Evolutionary conservation across 495 filamentous ascomycete genomes (phyloP).

Genomic region (Podospora fimiseda): DNA sequence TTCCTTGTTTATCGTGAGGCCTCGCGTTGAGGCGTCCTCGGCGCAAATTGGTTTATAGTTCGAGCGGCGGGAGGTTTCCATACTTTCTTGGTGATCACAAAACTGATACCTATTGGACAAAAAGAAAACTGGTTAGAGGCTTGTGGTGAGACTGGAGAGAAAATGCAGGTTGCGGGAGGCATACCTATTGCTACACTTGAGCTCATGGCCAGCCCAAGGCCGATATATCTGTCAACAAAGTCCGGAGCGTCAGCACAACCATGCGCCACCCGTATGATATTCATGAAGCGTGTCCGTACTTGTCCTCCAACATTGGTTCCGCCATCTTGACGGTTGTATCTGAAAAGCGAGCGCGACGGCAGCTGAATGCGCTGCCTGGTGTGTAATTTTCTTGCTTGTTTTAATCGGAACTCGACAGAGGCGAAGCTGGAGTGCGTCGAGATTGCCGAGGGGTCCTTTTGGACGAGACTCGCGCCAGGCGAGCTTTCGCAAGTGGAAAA

Average conservation of each 20-base stretch:
- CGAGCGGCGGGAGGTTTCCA: slow-evolving; percentile 3
- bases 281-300: slow-evolving; percentile 51
- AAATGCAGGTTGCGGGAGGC: slow-evolving; percentile 22
- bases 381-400: not conserved
- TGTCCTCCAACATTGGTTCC: slow-evolving; percentile 66
- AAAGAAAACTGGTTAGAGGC: slow-evolving; percentile 21
- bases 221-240: slow-evolving; percentile 68
- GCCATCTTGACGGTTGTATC: slow-evolving; percentile 31
- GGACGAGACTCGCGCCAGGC: slow-evolving; percentile 36
- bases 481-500: slow-evolving; percentile 22
- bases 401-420: slow-evolving; percentile 4
- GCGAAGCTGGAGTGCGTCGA: not conserved
- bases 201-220: slow-evolving; percentile 78
- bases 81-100: slow-evolving; percentile 92
- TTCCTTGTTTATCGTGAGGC: not conserved
- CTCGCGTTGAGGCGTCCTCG: no score
- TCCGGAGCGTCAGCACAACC: slow-evolving; percentile 10
- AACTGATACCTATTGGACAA: slow-evolving; percentile 72
- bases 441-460: slow-evolving; percentile 4
- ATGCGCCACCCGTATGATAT: slow-evolving; percentile 4
- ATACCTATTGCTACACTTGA: slow-evolving; percentile 92
- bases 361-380: slow-evolving; percentile 23
- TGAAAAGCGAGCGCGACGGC: slow-evolving; percentile 30
- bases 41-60: not conserved
- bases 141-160: not conserved